Base-by-base conservation (phyloP, 2,329 filamentous ascomycete genomes). In the Byssothecium circinans region DNA sequence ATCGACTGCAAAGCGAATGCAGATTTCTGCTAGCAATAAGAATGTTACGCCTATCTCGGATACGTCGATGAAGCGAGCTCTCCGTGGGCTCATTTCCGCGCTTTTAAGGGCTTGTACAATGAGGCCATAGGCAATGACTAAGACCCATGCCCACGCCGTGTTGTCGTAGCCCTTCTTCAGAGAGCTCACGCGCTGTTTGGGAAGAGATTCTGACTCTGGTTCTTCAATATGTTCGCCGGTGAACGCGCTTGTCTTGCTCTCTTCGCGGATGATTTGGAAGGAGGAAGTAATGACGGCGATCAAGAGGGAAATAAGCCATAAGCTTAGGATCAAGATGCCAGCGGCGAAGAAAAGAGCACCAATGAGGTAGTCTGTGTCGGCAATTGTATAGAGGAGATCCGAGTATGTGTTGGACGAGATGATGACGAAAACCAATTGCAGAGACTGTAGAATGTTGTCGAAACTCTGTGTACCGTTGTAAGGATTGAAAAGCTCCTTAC, bases 371-470 rank as follows among this genome's bases (percentile, higher is more conserved):
- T 99, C 94, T 20, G 89, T 95, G 63, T 95, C 85, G 43, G 88
- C 91, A 4, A 92, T 91, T 60, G 90, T 88, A 71, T 99, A 99
- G 78, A 99, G 90, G 43, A 97, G 75, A 70, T 97, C 90, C 1
- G 90, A 88, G 71, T 95, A 99, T 0, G 94, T 99, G 68, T 99
- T 99, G 40, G 91, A 92, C 62, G 90, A 96, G 89, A 99, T 99
- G 65, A 99, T 87, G 42, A 99, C 90, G 65, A 99, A 99, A 2
- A 99, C 91, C 48, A 97, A 78, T 73, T 99, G 91, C 43, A 97
- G 75, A 0, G 91, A 96, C 55, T 97, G 86, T 23, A 89, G 74
- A 33, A 99, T 95, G 66, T 97, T 92, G 75, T 99, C 94, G 65
- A 97, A 99, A 68, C 87, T 95, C 61, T 96, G 81, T 0, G 94